These are phyloP conservation scores for Kazachstania taianensis DNA, from an alignment of 805 yeast species.

Conservation along the genomic window DNA sequence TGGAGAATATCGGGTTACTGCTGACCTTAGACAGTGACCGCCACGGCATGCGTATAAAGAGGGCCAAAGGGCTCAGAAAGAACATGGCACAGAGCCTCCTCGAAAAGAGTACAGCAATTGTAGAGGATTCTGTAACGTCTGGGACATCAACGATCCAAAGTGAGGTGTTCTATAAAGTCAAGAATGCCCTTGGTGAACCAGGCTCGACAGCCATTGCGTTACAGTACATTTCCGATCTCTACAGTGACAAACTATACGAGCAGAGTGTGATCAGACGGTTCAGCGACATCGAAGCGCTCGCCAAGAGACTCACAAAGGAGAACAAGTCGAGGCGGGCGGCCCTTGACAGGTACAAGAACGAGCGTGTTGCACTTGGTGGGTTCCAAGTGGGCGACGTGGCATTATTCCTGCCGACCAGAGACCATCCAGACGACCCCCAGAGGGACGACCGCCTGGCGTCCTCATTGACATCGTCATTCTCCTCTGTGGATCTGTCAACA, in stretches of 20 bases:
- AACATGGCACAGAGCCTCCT: conserved; percentile 30
- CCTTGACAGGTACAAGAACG: conserved; percentile 23
- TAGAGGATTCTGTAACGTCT: conserved; percentile 24
- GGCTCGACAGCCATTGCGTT: neutral
- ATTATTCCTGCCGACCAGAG: conserved; percentile 70
- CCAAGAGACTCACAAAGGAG: conserved; percentile 70
- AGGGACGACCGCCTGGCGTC: conserved; percentile 12
- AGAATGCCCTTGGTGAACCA: conserved; percentile 4
- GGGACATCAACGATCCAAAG: conserved; percentile 44
- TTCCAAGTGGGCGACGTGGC: conserved; percentile 72
- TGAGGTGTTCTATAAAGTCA: conserved; percentile 30
- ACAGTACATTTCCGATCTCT: conserved; percentile 13
- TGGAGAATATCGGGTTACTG: conserved; percentile 72
- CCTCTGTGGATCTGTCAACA: conserved; percentile 27
- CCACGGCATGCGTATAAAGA: conserved; percentile 32
- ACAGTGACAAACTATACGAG: conserved; percentile 24
- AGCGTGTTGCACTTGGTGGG: conserved; percentile 54
- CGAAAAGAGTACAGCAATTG: conserved; percentile 27
- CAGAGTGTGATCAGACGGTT: conserved; percentile 60
- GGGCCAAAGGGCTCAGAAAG: conserved; percentile 71
- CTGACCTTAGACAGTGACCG: conserved; percentile 24
- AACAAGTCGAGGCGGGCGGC: conserved; percentile 24
- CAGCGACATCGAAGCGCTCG: conserved; percentile 80
- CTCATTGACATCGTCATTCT: conserved; percentile 27
- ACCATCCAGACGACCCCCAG: conserved; percentile 8